Evolutionary conservation across 495 filamentous ascomycete genomes (phyloP).

Genomic region (Penicillium steckii): DNA sequence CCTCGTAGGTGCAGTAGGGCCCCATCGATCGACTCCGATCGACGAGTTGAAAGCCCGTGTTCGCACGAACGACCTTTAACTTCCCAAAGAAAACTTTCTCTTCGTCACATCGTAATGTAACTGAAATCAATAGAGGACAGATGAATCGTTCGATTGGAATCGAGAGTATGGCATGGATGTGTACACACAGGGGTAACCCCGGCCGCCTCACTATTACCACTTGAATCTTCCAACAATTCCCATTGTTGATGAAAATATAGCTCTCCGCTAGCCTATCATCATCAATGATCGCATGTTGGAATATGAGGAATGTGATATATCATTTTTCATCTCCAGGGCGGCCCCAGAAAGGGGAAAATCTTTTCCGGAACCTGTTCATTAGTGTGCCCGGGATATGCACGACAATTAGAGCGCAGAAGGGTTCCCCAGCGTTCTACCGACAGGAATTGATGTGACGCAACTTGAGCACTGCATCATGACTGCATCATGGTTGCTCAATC

Average conservation of each 20-base stretch:
- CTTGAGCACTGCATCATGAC: too few species aligned
- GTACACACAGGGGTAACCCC: background rate
- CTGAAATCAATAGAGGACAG: background rate
- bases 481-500: too few species aligned
- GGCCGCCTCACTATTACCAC: background rate
- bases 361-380: slow-evolving; percentile 7
- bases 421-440: too few species aligned
- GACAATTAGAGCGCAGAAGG: slow-evolving; percentile 10
- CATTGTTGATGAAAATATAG: background rate
- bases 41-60: background rate
- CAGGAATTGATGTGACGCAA: too few species aligned
- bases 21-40: background rate
- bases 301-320: slow-evolving; percentile 14
- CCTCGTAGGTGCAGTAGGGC: background rate
- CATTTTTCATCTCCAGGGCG: background rate
- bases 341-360: slow-evolving; percentile 7
- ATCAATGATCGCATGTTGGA: background rate
- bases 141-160: background rate
- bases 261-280: background rate
- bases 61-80: background rate
- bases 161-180: background rate
- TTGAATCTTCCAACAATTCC: slow-evolving; percentile 4
- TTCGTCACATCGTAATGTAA: background rate
- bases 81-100: background rate
- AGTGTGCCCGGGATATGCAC: slow-evolving; percentile 15